Evolutionary conservation across 163 green algal species (phyloP).

Genomic region (Scenedesmus sp.): DNA sequence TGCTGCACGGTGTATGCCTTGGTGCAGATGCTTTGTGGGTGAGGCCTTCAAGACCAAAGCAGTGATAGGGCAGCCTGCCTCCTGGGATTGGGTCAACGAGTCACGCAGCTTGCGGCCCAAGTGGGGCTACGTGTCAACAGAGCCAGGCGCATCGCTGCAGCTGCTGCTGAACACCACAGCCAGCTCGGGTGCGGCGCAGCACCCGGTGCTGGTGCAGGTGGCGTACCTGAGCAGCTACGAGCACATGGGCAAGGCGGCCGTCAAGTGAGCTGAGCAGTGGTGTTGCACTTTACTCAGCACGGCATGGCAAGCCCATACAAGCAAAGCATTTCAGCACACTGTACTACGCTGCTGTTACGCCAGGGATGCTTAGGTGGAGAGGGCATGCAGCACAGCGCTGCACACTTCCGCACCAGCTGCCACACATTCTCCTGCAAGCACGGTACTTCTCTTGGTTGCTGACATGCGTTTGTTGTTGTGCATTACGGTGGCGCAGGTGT

Average conservation of each 20-base stretch:
- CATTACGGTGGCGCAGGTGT: constrained; percentile 29
- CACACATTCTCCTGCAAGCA: too few species aligned
- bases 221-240: constrained; percentile 49
- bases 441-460: neutral
- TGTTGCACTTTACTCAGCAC: neutral
- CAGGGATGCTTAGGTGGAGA: neutral
- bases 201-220: constrained; percentile 50
- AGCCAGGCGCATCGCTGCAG: constrained; percentile 17
- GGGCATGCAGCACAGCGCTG: neutral
- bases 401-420: too few species aligned
- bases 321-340: too few species aligned
- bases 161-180: constrained; percentile 45
- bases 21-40: constrained; percentile 21
- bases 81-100: constrained; percentile 59
- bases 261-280: neutral
- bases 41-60: constrained; percentile 27
- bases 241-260: constrained; percentile 49
- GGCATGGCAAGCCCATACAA: neutral
- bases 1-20: neutral
- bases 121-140: constrained; percentile 45
- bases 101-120: constrained; percentile 50
- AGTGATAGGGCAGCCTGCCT: constrained; percentile 14
- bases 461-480: neutral
- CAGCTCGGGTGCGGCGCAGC: neutral
- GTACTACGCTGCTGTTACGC: neutral